A percentile compares a stretch with the other conserved stretches of the same genome.
phyloP scores from a whole-genome alignment of 2,329 filamentous ascomycete species.

The Chaetomiaceae sp. region DNA sequence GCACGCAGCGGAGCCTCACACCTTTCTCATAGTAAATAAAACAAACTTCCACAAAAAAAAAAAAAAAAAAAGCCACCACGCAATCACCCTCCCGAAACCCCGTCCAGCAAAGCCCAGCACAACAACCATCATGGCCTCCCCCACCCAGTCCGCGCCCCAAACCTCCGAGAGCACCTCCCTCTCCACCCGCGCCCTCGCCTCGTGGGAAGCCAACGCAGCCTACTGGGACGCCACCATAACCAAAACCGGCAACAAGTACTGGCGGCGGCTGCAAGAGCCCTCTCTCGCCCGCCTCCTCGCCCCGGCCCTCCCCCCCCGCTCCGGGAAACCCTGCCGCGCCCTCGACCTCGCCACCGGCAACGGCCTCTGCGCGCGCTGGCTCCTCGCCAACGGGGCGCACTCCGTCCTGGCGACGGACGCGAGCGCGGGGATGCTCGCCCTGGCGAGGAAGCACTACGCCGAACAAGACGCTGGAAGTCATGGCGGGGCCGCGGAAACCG shows the following conservation, averaged over 20 bases:
- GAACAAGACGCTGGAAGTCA: neutral
- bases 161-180: neutral
- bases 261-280: constrained; percentile 40
- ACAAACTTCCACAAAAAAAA: too few relatives aligned
- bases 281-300: constrained; percentile 36
- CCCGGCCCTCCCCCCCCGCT: constrained; percentile 11
- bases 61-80: too few relatives aligned
- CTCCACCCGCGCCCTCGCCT: constrained; percentile 25
- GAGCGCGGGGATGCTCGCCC: constrained; percentile 37
- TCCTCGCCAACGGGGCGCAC: constrained; percentile 34
- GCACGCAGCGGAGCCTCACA: too few relatives aligned
- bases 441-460: constrained; percentile 29
- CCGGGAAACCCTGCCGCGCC: constrained; percentile 31
- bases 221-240: constrained; percentile 42
- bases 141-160: constrained; percentile 6
- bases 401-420: constrained; percentile 44
- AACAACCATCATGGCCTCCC: too few relatives aligned
- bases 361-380: constrained; percentile 44
- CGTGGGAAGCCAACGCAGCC: constrained; percentile 41
- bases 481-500: constrained; percentile 1
- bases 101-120: too few relatives aligned
- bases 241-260: constrained; percentile 42
- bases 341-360: constrained; percentile 49
- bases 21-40: too few relatives aligned
- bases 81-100: too few relatives aligned